Evolutionary conservation across 2,329 filamentous ascomycete species (phyloP).

Genomic region (Byssochlamys sp.): DNA sequence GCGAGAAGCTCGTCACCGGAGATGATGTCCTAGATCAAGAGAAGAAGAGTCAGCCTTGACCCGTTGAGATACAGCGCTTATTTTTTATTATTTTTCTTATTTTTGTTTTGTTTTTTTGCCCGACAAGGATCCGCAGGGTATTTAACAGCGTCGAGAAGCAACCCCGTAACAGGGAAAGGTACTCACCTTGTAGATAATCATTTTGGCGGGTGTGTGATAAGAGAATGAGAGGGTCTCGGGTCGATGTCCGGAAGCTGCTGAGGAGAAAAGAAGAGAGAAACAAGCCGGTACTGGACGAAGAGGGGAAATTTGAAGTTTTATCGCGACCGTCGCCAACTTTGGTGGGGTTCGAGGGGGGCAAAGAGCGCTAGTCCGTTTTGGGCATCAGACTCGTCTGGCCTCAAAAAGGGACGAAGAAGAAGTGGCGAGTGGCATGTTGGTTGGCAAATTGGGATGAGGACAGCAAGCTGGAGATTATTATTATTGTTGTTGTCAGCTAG

Average conservation of each 20-base stretch:
- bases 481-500: too few relatives aligned
- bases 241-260: slow-evolving; percentile 8
- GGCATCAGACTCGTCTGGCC: slow-evolving; percentile 1
- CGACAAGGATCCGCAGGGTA: not conserved
- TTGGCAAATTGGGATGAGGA: too few relatives aligned
- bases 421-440: not conserved
- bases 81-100: too few relatives aligned
- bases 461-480: not conserved
- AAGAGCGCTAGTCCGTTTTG: slow-evolving; percentile 7
- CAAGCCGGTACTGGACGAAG: slow-evolving; percentile 11
- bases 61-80: not conserved
- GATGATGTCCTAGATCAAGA: slow-evolving; percentile 62
- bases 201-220: slow-evolving; percentile 42
- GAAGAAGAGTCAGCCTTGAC: slow-evolving; percentile 9
- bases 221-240: slow-evolving; percentile 10
- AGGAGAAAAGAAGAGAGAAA: slow-evolving; percentile 17
- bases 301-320: slow-evolving; percentile 23
- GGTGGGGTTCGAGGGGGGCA: slow-evolving; percentile 9
- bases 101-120: not conserved
- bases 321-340: slow-evolving; percentile 8
- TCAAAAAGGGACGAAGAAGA: not conserved
- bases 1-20: slow-evolving; percentile 92
- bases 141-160: not conserved
- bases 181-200: slow-evolving; percentile 64
- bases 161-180: not conserved